Base-by-base conservation (phyloP, 2,329 filamentous ascomycete genomes). In the Ophiocordyceps robertsii region DNA sequence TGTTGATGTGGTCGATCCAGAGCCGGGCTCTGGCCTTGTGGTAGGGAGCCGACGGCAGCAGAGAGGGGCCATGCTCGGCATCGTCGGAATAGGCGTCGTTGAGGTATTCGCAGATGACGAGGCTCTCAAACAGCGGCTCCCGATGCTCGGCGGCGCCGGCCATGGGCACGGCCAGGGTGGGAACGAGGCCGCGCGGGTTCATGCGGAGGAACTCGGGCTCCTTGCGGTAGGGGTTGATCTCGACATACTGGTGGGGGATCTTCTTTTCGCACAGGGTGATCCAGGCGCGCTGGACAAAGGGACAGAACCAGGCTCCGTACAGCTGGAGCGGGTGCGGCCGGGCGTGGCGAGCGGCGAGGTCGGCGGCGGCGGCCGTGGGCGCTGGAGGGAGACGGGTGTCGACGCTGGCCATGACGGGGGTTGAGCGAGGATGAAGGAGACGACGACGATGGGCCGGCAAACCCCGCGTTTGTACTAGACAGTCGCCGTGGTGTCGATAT, bases 151-250 rank as follows among this genome's bases (percentile, higher is more conserved):
- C 58, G 3, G 50, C 44, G 1, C 41, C 46, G 21, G 52, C 55
- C 2, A 55, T 46, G 0, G 67, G 67, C 12, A 76, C 68, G 1
- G 62, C 70, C 1, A 89, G 67, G 0, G 83, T 87, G 0, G 84
- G 85, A 2, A 89, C 80, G 1, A 89, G 68, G 1, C 84, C 84
- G 12, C 82, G 74, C 0, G 84, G 84, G 54, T 90, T 90, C 47
- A 89, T 66, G 9, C 70, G 68, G 19, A 89, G 66, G 27, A 88
- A 79, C 1, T 73, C 77, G 4, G 73, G 61, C 0, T 75, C 77
- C 54, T 89, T 89, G 58, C 79, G 67, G 65, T 88, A 88, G 0
- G 84, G 84, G 58, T 88, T 87, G 45, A 87, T 80, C 65, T 85
- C 80, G 48, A 84, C 68, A 57, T 85, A 86, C 62, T 88, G 78